phyloP scores from a whole-genome alignment of 345 rosid genomes.

The Arabidopsis suecica region DNA sequence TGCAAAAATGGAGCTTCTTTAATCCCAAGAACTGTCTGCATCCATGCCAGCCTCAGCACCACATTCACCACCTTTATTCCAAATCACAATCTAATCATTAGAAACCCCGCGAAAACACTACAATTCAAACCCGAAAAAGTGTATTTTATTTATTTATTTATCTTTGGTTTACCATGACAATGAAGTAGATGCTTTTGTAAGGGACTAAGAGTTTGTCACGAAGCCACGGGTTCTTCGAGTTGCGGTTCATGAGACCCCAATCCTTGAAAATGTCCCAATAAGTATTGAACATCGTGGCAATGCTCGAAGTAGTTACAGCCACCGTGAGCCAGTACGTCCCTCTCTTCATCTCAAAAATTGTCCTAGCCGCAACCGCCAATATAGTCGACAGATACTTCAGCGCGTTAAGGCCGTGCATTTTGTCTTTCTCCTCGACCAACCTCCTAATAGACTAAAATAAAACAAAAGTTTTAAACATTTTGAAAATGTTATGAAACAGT shows the following conservation, averaged over 20 bases:
- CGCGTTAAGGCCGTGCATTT: conserved; percentile 51
- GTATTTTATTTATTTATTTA: not conserved
- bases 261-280: conserved; percentile 80
- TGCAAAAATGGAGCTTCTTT: conserved; percentile 63
- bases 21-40: conserved; percentile 70
- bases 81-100: conserved; percentile 9
- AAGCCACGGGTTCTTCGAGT: conserved; percentile 75
- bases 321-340: conserved; percentile 51
- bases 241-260: conserved; percentile 73
- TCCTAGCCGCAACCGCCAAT: conserved; percentile 58
- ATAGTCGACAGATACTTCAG: conserved; percentile 70
- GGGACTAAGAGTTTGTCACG: conserved; percentile 77
- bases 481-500: not conserved
- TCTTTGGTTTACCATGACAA: conserved; percentile 64
- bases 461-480: not conserved
- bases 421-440: conserved; percentile 62
- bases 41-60: conserved; percentile 80
- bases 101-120: not conserved
- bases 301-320: conserved; percentile 57
- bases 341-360: conserved; percentile 44
- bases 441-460: conserved; percentile 61
- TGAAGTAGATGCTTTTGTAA: conserved; percentile 59
- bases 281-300: conserved; percentile 58
- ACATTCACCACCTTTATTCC: conserved; percentile 64
- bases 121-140: not conserved